A percentile compares a stretch with the other conserved stretches of the same genome.
phyloP scores from a whole-genome alignment of 2,329 filamentous ascomycete species.

The Colletotrichum godetiae region DNA sequence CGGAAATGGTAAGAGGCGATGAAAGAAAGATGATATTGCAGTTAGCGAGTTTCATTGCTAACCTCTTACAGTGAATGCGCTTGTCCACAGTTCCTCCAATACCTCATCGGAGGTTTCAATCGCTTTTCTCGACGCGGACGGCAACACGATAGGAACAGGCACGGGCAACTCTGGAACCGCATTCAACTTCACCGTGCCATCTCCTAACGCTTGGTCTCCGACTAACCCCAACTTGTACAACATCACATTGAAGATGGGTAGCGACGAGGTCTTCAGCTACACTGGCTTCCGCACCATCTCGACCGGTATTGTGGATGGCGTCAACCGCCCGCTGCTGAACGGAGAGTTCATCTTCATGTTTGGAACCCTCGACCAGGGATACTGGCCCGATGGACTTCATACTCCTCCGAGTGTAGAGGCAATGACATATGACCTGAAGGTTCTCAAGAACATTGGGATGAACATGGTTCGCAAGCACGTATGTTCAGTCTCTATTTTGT shows the following conservation, averaged over 20 bases:
- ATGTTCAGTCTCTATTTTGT: conserved; percentile 41
- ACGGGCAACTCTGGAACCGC: conserved; percentile 58
- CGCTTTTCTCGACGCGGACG: conserved; percentile 48
- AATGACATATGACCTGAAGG: conserved; percentile 73
- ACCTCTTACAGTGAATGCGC: conserved; percentile 60
- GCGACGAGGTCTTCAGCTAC: conserved; percentile 71
- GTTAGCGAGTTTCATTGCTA: background rate
- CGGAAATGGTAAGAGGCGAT: conserved; percentile 55
- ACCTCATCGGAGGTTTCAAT: conserved; percentile 49
- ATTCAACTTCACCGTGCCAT: conserved; percentile 66
- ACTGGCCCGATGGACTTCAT: conserved; percentile 77
- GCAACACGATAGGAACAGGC: conserved; percentile 55
- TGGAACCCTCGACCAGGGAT: conserved; percentile 77
- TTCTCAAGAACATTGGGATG: conserved; percentile 74
- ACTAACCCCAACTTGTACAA: conserved; percentile 73
- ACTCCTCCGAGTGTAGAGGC: conserved; percentile 73
- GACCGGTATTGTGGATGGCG: conserved; percentile 64
- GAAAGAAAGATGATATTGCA: background rate
- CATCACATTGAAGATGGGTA: conserved; percentile 62
- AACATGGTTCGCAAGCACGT: conserved; percentile 80
- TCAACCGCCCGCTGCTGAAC: conserved; percentile 73
- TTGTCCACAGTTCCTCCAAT: conserved; percentile 59
- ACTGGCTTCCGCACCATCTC: conserved; percentile 76
- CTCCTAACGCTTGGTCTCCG: conserved; percentile 73
- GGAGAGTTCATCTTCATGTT: conserved; percentile 77